These are phyloP conservation scores for Tylopilus sp. DNA, from an alignment of 768 basidiomycete genomes.

Conservation along the genomic window DNA sequence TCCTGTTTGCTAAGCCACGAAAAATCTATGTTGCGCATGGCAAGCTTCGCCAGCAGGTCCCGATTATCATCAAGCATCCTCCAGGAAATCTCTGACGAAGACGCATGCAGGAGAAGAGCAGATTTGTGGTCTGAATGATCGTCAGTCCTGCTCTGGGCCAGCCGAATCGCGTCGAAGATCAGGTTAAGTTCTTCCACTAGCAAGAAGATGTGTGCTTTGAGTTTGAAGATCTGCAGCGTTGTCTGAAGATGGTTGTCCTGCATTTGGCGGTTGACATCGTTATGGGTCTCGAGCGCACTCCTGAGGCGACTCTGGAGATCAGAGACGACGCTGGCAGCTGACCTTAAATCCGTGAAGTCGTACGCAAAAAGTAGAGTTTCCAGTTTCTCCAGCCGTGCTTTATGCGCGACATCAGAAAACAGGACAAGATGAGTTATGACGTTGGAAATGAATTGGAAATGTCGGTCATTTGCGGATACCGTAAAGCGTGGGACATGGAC, in stretches of 20 bases:
- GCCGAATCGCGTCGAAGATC: slow-evolving; percentile 82
- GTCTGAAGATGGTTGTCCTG: slow-evolving; percentile 32
- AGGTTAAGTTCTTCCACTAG: slow-evolving; percentile 77
- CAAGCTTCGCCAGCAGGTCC: slow-evolving; percentile 79
- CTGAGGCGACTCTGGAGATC: slow-evolving; percentile 74
- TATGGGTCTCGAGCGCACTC: slow-evolving; percentile 52
- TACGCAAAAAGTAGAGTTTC: slow-evolving; percentile 84
- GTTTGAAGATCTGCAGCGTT: slow-evolving; percentile 58
- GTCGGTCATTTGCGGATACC: slow-evolving; percentile 76
- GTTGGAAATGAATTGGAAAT: slow-evolving; percentile 83
- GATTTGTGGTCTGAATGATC: slow-evolving; percentile 70
- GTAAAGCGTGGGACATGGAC: slow-evolving; percentile 84
- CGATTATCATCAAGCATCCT: slow-evolving; percentile 75
- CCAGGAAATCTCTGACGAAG: slow-evolving; percentile 88
- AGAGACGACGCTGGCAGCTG: slow-evolving; percentile 67
- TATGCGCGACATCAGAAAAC: slow-evolving; percentile 86
- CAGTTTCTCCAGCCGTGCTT: slow-evolving; percentile 70
- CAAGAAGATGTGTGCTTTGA: slow-evolving; percentile 69
- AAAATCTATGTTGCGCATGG: slow-evolving; percentile 74
- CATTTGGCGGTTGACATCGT: slow-evolving; percentile 36
- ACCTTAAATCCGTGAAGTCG: slow-evolving; percentile 76
- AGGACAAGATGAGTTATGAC: slow-evolving; percentile 83
- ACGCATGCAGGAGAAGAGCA: slow-evolving; percentile 75
- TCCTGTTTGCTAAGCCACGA: slow-evolving; percentile 86
- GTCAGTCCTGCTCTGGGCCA: slow-evolving; percentile 73